These are phyloP conservation scores for Trifolium repens DNA, from an alignment of 306 rosid species.

Conservation along the genomic window DNA sequence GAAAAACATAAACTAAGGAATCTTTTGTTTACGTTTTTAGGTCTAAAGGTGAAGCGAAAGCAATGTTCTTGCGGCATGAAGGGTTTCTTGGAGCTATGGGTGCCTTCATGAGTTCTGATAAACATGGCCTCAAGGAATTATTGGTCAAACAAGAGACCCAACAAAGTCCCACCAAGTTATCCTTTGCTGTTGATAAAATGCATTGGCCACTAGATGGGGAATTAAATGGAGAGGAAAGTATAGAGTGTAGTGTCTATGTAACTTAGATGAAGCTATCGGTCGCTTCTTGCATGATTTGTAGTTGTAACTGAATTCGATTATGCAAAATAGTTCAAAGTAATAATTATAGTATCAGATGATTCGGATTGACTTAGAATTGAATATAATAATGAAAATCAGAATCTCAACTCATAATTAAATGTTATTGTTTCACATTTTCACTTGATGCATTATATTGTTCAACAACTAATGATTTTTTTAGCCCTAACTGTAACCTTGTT, in stretches of 20 bases:
- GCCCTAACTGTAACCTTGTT: not conserved
- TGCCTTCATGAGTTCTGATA: constrained; percentile 78
- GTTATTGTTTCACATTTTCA: constrained; percentile 10
- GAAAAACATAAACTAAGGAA: not conserved
- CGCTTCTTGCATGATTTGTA: constrained; percentile 51
- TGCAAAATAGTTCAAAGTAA: constrained; percentile 30
- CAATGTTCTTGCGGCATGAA: constrained; percentile 91
- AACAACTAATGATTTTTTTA: constrained; percentile 11
- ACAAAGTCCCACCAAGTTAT: constrained; percentile 47
- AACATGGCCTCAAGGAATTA: constrained; percentile 63
- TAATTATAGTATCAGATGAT: constrained; percentile 15
- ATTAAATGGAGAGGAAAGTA: constrained; percentile 67
- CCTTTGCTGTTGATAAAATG: constrained; percentile 50
- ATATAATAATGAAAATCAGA: not conserved
- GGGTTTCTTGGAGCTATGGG: constrained; percentile 98
- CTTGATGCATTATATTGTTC: constrained; percentile 31
- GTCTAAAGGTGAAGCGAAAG: constrained; percentile 97
- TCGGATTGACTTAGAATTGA: not conserved
- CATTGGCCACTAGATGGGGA: constrained; percentile 51
- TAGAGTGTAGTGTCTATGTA: constrained; percentile 72
- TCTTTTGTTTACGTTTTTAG: constrained; percentile 46
- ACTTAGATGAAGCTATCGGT: constrained; percentile 57
- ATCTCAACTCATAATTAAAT: not conserved
- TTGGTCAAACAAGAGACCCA: constrained; percentile 52
- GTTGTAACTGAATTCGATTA: constrained; percentile 40